Evolutionary conservation across 352 stramenopile species (phyloP).

Genomic region (Thalassiosira sp.): DNA sequence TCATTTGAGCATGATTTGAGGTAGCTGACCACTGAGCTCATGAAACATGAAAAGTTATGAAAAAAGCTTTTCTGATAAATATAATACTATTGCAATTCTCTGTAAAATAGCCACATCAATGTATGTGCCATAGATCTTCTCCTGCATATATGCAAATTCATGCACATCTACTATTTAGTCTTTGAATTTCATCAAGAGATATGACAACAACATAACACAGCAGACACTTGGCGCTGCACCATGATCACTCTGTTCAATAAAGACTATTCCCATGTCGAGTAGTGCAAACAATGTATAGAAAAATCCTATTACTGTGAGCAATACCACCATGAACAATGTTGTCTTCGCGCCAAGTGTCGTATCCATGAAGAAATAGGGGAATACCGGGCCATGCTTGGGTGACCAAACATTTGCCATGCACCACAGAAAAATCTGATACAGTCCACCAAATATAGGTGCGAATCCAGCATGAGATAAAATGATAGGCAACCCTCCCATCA

Average conservation of each 20-base stretch:
- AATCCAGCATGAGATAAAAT: slow-evolving; percentile 45
- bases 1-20: too few relatives aligned
- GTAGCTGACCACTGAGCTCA: too few relatives aligned
- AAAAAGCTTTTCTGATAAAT: too few relatives aligned
- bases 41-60: too few relatives aligned
- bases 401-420: slow-evolving; percentile 47
- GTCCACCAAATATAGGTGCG: slow-evolving; percentile 44
- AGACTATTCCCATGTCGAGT: slow-evolving; percentile 29
- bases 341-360: slow-evolving; percentile 55
- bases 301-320: slow-evolving; percentile 44
- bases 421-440: slow-evolving; percentile 71
- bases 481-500: slow-evolving; percentile 58
- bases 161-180: too few relatives aligned
- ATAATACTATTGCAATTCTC: too few relatives aligned
- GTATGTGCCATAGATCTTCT: too few relatives aligned
- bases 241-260: slow-evolving; percentile 25
- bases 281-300: slow-evolving; percentile 50
- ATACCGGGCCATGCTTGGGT: slow-evolving; percentile 48
- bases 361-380: slow-evolving; percentile 73
- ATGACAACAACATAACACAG: slow-evolving; percentile 21
- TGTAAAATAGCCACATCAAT: too few relatives aligned
- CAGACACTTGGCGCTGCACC: slow-evolving; percentile 22
- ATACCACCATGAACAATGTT: slow-evolving; percentile 38
- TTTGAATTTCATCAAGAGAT: slow-evolving; percentile 42
- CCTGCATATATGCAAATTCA: too few relatives aligned